phyloP scores from a whole-genome alignment of 768 basidiomycete species.

The Pisolithus albus region DNA sequence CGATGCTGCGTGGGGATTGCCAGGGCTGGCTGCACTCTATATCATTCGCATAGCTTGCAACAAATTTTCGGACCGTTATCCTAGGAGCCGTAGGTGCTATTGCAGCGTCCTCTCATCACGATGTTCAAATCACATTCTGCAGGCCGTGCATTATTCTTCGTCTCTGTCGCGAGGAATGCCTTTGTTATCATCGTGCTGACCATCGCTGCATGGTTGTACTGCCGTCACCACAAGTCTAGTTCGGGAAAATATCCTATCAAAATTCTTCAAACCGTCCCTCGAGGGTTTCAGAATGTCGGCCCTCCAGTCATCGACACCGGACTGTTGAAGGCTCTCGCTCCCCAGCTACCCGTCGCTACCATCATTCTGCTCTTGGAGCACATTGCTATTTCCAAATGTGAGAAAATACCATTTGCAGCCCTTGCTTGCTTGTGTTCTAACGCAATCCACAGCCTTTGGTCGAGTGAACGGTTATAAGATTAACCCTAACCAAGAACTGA shows the following conservation, averaged over 20 bases:
- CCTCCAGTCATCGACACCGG: conserved; percentile 37
- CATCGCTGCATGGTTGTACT: conserved; percentile 81
- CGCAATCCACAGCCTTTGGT: conserved; percentile 67
- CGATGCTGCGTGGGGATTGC: conserved; percentile 88
- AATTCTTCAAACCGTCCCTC: conserved; percentile 76
- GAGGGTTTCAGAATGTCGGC: conserved; percentile 65
- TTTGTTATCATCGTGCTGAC: conserved; percentile 88
- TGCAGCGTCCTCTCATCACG: neutral
- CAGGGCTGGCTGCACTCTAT: conserved; percentile 67
- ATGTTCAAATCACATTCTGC: conserved; percentile 1
- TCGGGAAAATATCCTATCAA: conserved; percentile 76
- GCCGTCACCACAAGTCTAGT: conserved; percentile 49
- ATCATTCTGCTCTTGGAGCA: conserved; percentile 92
- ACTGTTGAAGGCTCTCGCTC: conserved; percentile 61
- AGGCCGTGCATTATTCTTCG: conserved; percentile 73
- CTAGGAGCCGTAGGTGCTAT: conserved; percentile 44
- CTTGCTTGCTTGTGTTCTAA: conserved; percentile 6
- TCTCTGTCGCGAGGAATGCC: conserved; percentile 70
- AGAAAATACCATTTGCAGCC: conserved; percentile 16
- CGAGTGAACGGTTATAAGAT: conserved; percentile 93
- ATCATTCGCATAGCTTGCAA: conserved; percentile 54
- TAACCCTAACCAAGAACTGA: conserved; percentile 88
- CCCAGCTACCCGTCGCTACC: conserved; percentile 76
- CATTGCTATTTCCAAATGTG: conserved; percentile 94
- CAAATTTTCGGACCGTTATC: conserved; percentile 48